phyloP scores from a whole-genome alignment of 129 eudicot species.

The carrot (Daucus carota) region DH1_v3.0 NC_030381.2:35646501-35647000 shows the following conservation, averaged over 20 bases:
- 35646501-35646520: not conserved
- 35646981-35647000: no score
- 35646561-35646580: constrained; percentile 64
- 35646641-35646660: not conserved
- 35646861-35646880: no score
- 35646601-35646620: constrained; percentile 85
- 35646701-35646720: not conserved
- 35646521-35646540: not conserved
- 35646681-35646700: not conserved
- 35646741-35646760: not conserved
- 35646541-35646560: not conserved
- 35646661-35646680: not conserved
- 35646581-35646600: constrained; percentile 85
- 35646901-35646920: no score
- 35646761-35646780: not conserved
- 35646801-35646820: no score
- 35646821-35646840: no score
- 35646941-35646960: no score
- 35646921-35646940: no score
- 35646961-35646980: no score
- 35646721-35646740: not conserved
- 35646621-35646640: constrained; percentile 33
- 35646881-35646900: no score
- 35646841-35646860: no score
- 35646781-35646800: no score